A percentile compares a stretch with the other conserved stretches of the same genome.
Evolutionary conservation across 768 basidiomycete genomes (phyloP).

Genomic region (Leccinum pellstonianum): DNA sequence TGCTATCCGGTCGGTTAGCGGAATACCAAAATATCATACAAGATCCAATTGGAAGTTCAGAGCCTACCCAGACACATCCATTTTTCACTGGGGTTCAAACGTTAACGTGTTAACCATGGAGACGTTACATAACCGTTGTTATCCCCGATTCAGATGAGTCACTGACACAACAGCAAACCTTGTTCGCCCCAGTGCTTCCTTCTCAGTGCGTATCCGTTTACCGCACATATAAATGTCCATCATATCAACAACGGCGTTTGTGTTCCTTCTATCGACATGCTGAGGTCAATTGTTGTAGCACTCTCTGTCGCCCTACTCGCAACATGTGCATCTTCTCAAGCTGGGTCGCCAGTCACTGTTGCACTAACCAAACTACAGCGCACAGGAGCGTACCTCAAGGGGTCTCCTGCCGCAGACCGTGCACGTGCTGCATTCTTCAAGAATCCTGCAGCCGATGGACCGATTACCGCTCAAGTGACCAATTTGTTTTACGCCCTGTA

Average conservation of each 20-base stretch:
- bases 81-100: no score
- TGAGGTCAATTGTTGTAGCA: slow-evolving; percentile 7
- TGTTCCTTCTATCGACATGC: slow-evolving; percentile 5
- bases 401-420: slow-evolving; percentile 18
- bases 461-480: slow-evolving; percentile 13
- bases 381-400: slow-evolving; percentile 16
- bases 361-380: slow-evolving; percentile 15
- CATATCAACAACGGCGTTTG: not conserved
- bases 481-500: slow-evolving; percentile 18
- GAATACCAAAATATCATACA: no score
- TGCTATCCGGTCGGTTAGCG: no score
- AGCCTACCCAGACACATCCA: no score
- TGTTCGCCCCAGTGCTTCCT: not conserved
- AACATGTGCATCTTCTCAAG: not conserved
- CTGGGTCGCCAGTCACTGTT: slow-evolving; percentile 4
- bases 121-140: not conserved
- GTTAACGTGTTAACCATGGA: not conserved
- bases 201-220: not conserved
- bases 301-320: slow-evolving; percentile 10
- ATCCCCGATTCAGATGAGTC: not conserved
- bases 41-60: no score
- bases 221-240: slow-evolving; percentile 7
- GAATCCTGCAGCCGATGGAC: not conserved
- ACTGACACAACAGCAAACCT: not conserved
- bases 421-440: slow-evolving; percentile 14